Base-by-base conservation (phyloP, 306 rosid genomes). In the Vachellia pachyceras region DNA sequence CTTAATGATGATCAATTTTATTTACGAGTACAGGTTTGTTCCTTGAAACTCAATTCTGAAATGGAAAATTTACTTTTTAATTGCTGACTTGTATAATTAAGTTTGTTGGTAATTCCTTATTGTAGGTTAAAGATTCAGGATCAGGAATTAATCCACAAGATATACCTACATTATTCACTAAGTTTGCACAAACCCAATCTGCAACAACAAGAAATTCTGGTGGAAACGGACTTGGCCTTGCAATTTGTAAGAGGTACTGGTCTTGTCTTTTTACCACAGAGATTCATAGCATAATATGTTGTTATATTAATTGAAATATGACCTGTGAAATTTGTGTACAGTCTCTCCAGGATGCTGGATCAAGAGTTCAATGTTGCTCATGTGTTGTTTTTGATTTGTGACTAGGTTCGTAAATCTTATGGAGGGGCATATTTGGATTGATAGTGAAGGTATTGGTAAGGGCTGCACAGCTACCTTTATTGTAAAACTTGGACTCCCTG, bases 361-460 rank as follows among this genome's bases (percentile, higher is more conserved):
- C n/a, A 73, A 74, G 70, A 52, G 37, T 15, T 69, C 50, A 17
- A 54, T 57, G 67, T 40, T 84, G 71, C 69, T 69, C 40, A 33
- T 75, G 75, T 80, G 17, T 40, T n/a, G 35, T 0, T 77, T 73
- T 68, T 3, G 25, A 71, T 72, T 70, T 85, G 79, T 88, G 84
- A 84, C 82, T 91, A 95, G 99, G 90, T 95, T 95, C 86, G 98
- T 95, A 71, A 90, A 88, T 85, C 98, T 93, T 77, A 95, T 95
- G 99, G 98, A 92, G 69, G 99, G 99, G 77, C 89, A 90, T 78
- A 93, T 95, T 75, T 95, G 96, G 97, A 86, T 95, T 80, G 99
- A 95, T 87, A 95, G 99, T 36, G 98, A 95, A 84, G 99, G 99
- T 60, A 82, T 87, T 75, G 97, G 97, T 63, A 93, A 92, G 87